A percentile compares a stretch with the other conserved stretches of the same genome.
These are phyloP conservation scores for Penicillium crystallinum DNA, from an alignment of 495 filamentous ascomycete genomes.

Conservation along the genomic window DNA sequence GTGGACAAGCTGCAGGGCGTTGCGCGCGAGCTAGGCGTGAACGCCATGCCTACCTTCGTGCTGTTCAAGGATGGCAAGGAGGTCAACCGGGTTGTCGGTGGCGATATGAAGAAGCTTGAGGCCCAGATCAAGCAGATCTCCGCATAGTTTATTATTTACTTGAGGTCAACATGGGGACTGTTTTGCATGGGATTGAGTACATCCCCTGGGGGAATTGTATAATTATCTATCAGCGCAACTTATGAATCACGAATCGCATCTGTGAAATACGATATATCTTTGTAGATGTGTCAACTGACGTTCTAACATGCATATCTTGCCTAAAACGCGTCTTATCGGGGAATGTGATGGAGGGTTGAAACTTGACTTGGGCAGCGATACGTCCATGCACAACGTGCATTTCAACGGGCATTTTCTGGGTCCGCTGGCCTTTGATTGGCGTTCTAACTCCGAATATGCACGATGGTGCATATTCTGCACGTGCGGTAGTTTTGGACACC, in stretches of 20 bases:
- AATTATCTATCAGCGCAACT: not conserved
- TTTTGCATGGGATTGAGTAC: not conserved
- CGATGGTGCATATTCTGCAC: not conserved
- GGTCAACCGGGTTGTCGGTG: slow-evolving; percentile 60
- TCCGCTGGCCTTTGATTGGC: not conserved
- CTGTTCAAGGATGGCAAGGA: slow-evolving; percentile 69
- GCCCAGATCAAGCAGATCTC: slow-evolving; percentile 34
- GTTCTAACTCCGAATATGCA: not conserved
- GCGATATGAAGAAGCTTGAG: slow-evolving; percentile 58
- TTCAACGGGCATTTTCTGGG: not conserved
- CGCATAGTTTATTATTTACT: slow-evolving; percentile 6
- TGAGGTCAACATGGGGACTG: not conserved
- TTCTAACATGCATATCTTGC: not conserved
- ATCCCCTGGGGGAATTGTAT: not conserved
- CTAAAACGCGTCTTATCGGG: not conserved
- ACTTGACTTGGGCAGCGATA: not conserved
- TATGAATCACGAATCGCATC: not conserved
- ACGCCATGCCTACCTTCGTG: slow-evolving; percentile 87
- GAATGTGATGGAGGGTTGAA: not conserved
- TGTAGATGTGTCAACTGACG: not conserved
- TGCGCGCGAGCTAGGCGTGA: slow-evolving; percentile 64
- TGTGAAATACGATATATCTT: not conserved
- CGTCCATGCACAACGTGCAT: not conserved
- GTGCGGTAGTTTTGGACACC: not conserved
- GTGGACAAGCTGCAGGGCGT: slow-evolving; percentile 74